Evolutionary conservation across 768 basidiomycete species (phyloP).

Genomic region (Leccinum variicolor): DNA sequence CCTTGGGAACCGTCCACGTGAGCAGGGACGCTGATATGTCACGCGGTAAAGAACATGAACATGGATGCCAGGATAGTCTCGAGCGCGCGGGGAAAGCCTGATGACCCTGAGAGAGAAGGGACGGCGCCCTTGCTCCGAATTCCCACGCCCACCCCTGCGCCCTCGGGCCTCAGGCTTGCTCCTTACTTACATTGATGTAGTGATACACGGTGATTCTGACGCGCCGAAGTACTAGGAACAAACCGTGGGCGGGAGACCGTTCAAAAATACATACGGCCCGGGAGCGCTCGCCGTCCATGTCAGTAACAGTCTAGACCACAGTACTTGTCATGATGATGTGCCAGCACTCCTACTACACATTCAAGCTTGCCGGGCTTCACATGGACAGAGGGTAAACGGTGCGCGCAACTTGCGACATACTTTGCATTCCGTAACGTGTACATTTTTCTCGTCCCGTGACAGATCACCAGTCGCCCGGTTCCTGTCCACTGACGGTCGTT

Average conservation of each 20-base stretch:
- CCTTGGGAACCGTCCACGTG: too few species aligned
- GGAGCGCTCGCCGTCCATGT: background rate
- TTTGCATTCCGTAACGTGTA: background rate
- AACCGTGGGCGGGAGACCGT: background rate
- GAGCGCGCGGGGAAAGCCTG: too few species aligned
- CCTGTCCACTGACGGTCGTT: background rate
- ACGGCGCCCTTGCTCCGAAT: too few species aligned
- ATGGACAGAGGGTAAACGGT: too few species aligned
- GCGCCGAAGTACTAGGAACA: background rate
- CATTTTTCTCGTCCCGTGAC: background rate
- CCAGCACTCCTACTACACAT: background rate
- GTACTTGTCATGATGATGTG: too few species aligned
- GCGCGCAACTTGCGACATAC: background rate
- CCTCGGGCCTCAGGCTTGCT: too few species aligned
- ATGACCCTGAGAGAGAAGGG: too few species aligned
- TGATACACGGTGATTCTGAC: background rate
- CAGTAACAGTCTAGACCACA: background rate
- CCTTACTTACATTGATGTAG: background rate
- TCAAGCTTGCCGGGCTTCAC: background rate
- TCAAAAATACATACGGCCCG: background rate
- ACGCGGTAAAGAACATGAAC: too few species aligned
- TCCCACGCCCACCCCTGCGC: background rate
- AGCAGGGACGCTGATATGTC: too few species aligned
- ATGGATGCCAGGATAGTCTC: too few species aligned
- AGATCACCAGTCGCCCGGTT: too few species aligned